A percentile compares a stretch with the other conserved stretches of the same genome.
phyloP scores from a whole-genome alignment of 108 stramenopile species.

The Fistulifera pelliculosa region DNA sequence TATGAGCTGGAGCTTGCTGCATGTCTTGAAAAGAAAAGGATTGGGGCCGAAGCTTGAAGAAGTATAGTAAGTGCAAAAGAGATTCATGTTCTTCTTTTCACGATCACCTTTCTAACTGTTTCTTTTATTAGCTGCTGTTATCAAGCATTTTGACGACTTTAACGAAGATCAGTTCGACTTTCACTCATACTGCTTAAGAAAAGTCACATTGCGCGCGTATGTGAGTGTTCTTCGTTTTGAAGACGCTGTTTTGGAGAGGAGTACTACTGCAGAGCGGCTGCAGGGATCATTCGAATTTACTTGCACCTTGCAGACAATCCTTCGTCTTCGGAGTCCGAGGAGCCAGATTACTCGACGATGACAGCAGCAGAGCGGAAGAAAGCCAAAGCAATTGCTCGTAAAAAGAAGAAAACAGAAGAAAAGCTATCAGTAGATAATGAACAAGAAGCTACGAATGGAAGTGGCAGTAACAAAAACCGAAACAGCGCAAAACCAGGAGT shows the following conservation, averaged over 20 bases:
- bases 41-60: conserved; percentile 72
- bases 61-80: conserved; percentile 48
- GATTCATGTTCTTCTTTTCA: background rate
- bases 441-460: conserved; percentile 24
- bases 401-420: conserved; percentile 62
- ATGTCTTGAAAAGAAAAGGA: conserved; percentile 45
- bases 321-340: conserved; percentile 33
- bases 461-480: conserved; percentile 40
- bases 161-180: conserved; percentile 99
- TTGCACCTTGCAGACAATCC: conserved; percentile 69
- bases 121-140: conserved; percentile 49
- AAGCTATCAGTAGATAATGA: conserved; percentile 41
- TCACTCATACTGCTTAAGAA: conserved; percentile 94
- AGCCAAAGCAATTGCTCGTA: conserved; percentile 73
- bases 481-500: conserved; percentile 42
- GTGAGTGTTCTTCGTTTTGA: conserved; percentile 81
- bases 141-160: conserved; percentile 94
- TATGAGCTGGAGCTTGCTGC: conserved; percentile 92
- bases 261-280: conserved; percentile 70
- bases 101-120: conserved; percentile 1
- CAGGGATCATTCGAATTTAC: conserved; percentile 66
- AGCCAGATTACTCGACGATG: conserved; percentile 80
- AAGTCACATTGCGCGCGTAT: conserved; percentile 93
- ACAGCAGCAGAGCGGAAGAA: conserved; percentile 78
- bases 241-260: conserved; percentile 80